Conservation (phyloP, 371 early-diverging fungal species). For the Syncephalis plumigaleata region DNA sequence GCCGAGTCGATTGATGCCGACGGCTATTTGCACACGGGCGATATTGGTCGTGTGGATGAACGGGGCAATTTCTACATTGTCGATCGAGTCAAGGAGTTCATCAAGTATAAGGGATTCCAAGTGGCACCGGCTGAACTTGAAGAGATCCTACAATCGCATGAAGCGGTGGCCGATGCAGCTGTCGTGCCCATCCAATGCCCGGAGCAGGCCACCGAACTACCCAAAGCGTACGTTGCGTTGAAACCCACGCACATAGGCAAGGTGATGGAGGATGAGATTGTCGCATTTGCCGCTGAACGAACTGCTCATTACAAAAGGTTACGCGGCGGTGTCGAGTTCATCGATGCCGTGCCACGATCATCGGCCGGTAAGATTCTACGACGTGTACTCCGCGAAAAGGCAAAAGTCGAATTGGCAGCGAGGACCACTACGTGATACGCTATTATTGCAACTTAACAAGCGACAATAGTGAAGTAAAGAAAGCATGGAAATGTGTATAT, state of each 20-base stretch:
- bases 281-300: slow-evolving; percentile 27
- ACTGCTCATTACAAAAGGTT: slow-evolving; percentile 58
- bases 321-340: slow-evolving; percentile 60
- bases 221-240: slow-evolving; percentile 59
- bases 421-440: no score
- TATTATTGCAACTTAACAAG: no score
- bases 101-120: slow-evolving; percentile 52
- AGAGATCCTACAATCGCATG: slow-evolving; percentile 47
- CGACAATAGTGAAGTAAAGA: no score
- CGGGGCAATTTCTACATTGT: slow-evolving; percentile 35
- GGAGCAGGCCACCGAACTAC: slow-evolving; percentile 57
- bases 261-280: slow-evolving; percentile 26
- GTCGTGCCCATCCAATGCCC: slow-evolving; percentile 39
- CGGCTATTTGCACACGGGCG: slow-evolving; percentile 74
- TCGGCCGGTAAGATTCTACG: slow-evolving; percentile 71
- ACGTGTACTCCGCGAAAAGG: slow-evolving; percentile 4
- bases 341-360: slow-evolving; percentile 56
- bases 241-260: slow-evolving; percentile 10
- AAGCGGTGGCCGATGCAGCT: slow-evolving; percentile 53
- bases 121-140: slow-evolving; percentile 79
- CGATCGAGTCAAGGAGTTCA: slow-evolving; percentile 39
- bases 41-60: slow-evolving; percentile 44
- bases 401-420: no score
- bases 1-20: slow-evolving; percentile 34
- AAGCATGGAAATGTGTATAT: no score